Evolutionary conservation across 768 basidiomycete species (phyloP).

Genomic region (Phaeotremella fagi): DNA sequence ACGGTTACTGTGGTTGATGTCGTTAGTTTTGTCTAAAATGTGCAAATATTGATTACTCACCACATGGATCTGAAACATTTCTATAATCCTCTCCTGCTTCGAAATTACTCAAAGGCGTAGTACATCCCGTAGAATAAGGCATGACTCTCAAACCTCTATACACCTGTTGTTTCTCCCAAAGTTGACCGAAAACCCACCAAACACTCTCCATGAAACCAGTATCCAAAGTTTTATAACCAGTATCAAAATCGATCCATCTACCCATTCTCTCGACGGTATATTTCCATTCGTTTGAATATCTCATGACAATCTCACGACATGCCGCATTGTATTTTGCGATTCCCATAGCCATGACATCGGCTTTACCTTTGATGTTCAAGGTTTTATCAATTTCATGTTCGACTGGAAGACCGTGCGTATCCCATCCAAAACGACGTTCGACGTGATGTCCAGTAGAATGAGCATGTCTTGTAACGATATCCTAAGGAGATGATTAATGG

Average conservation of each 20-base stretch:
- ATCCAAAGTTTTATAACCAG: slow-evolving; percentile 98
- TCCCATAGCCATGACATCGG: slow-evolving; percentile 90
- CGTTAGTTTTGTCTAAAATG: too few relatives aligned
- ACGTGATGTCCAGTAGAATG: slow-evolving; percentile 90
- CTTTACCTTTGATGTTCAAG: slow-evolving; percentile 82
- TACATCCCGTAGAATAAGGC: slow-evolving; percentile 96
- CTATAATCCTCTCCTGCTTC: slow-evolving; percentile 89
- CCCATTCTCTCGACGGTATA: slow-evolving; percentile 95
- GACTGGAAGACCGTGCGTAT: slow-evolving; percentile 96
- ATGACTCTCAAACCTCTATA: slow-evolving; percentile 92
- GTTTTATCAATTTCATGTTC: slow-evolving; percentile 99
- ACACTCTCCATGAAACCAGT: slow-evolving; percentile 92
- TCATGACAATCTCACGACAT: slow-evolving; percentile 95
- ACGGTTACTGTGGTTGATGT: slow-evolving; percentile 84
- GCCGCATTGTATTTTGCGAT: slow-evolving; percentile 97
- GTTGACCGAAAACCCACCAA: slow-evolving; percentile 96
- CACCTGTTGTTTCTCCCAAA: slow-evolving; percentile 87
- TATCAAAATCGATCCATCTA: slow-evolving; percentile 99
- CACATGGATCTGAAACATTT: slow-evolving; percentile 88
- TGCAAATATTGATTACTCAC: too few relatives aligned
- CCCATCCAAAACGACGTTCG: slow-evolving; percentile 93
- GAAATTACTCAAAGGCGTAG: slow-evolving; percentile 94
- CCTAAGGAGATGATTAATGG: too few relatives aligned
- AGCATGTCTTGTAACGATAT: slow-evolving; percentile 94
- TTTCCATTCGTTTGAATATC: slow-evolving; percentile 91